phyloP scores from a whole-genome alignment of 495 filamentous ascomycete genomes.

The Podospora bellae-mahoneyi region DNA sequence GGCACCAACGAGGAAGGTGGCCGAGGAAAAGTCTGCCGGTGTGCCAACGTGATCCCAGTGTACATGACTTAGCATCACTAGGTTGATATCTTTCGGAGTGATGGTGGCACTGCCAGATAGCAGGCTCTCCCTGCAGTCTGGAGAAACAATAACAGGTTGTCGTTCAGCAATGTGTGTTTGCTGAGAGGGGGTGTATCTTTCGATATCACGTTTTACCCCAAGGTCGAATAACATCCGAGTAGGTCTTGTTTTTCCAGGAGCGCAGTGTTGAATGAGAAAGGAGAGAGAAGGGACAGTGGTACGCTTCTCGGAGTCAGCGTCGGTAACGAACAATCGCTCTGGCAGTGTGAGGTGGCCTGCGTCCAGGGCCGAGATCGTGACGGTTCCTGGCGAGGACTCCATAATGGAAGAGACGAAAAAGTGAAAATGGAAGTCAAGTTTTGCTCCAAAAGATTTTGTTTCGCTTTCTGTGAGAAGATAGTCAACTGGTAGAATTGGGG shows the following conservation, averaged over 20 bases:
- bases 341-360: conserved; percentile 36
- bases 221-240: conserved; percentile 50
- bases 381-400: conserved; percentile 14
- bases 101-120: conserved; percentile 27
- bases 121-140: conserved; percentile 40
- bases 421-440: background rate
- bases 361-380: conserved; percentile 32
- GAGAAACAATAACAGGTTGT: conserved; percentile 36
- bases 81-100: conserved; percentile 37
- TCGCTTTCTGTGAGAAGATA: too few relatives aligned
- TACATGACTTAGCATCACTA: conserved; percentile 48
- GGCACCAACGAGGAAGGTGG: conserved; percentile 46
- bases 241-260: conserved; percentile 9
- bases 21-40: conserved; percentile 41
- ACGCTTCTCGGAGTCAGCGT: conserved; percentile 30
- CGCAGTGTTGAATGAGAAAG: conserved; percentile 36
- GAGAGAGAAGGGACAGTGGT: conserved; percentile 39
- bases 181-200: conserved; percentile 37
- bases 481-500: too few relatives aligned
- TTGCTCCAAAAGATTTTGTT: too few relatives aligned
- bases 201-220: conserved; percentile 41
- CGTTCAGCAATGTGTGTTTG: conserved; percentile 41
- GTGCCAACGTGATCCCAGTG: conserved; percentile 55
- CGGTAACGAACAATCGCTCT: conserved; percentile 36
- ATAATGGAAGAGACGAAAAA: background rate